Evolutionary conservation across 2,329 filamentous ascomycete species (phyloP).

Genomic region (Grosmannia huntii): DNA sequence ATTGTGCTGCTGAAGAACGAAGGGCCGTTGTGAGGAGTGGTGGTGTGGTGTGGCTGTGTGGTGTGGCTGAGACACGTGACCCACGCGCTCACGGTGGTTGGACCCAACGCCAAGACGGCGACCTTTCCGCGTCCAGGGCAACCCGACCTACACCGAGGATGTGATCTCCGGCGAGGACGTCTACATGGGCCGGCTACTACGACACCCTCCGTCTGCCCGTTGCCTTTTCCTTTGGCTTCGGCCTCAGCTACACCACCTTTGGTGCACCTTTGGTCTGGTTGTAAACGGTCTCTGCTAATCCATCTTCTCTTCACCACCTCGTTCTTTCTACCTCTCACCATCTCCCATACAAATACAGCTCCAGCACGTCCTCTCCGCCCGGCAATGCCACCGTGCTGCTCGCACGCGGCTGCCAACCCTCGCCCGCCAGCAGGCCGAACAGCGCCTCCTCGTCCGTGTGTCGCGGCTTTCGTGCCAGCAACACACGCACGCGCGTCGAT

Average conservation of each 20-base stretch:
- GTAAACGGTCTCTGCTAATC: too few relatives aligned
- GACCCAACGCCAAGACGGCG: constrained; percentile 32
- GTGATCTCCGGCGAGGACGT: constrained; percentile 70
- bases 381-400: constrained; percentile 31
- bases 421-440: constrained; percentile 31
- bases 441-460: constrained; percentile 38
- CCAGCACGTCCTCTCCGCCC: constrained; percentile 32
- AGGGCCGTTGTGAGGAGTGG: constrained; percentile 29
- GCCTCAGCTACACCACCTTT: constrained; percentile 67
- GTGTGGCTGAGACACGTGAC: too few relatives aligned
- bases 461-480: constrained; percentile 43
- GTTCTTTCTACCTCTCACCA: too few relatives aligned
- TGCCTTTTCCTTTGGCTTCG: constrained; percentile 69
- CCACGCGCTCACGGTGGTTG: constrained; percentile 37
- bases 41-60: constrained; percentile 6
- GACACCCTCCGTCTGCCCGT: constrained; percentile 54
- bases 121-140: constrained; percentile 45
- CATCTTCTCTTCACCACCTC: too few relatives aligned
- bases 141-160: constrained; percentile 59
- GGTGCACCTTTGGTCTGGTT: too few relatives aligned
- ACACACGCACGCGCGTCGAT: constrained; percentile 22
- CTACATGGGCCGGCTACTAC: constrained; percentile 66
- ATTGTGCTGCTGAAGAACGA: constrained; percentile 33
- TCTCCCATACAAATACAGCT: constrained; percentile 39
- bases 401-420: constrained; percentile 32